phyloP scores from a whole-genome alignment of 352 stramenopile species.

The Pythium brassicae region DNA sequence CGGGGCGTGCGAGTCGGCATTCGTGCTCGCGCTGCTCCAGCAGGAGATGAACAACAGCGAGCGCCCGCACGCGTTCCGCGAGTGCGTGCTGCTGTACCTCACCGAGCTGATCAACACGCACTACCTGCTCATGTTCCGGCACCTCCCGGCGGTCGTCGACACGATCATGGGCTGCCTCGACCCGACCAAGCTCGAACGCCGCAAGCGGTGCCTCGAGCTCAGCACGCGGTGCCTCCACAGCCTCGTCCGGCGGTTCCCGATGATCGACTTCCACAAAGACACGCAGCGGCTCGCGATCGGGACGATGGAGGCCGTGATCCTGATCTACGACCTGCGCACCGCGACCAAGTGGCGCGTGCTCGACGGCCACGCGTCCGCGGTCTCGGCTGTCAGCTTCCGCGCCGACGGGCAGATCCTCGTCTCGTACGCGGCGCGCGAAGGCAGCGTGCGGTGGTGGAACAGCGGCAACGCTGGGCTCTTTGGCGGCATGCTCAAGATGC shows the following conservation, averaged over 20 bases:
- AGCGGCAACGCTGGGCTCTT: slow-evolving; percentile 74
- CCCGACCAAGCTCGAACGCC: slow-evolving; percentile 75
- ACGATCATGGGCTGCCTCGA: slow-evolving; percentile 84
- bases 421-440: slow-evolving; percentile 76
- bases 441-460: slow-evolving; percentile 84
- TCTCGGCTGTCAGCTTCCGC: slow-evolving; percentile 74
- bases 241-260: slow-evolving; percentile 79
- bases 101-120: slow-evolving; percentile 82
- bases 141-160: slow-evolving; percentile 79
- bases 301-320: slow-evolving; percentile 84
- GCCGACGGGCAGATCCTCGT: slow-evolving; percentile 74
- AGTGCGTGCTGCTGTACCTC: slow-evolving; percentile 73
- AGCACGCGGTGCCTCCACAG: slow-evolving; percentile 80
- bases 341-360: slow-evolving; percentile 87
- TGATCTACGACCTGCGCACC: slow-evolving; percentile 86
- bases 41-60: slow-evolving; percentile 83
- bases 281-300: slow-evolving; percentile 81
- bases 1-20: slow-evolving; percentile 71
- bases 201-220: slow-evolving; percentile 70
- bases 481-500: slow-evolving; percentile 83
- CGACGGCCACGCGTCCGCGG: slow-evolving; percentile 65
- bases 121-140: slow-evolving; percentile 80
- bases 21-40: slow-evolving; percentile 69
- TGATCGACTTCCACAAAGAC: slow-evolving; percentile 87
- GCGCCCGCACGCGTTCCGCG: slow-evolving; percentile 57